Evolutionary conservation across 768 basidiomycete species (phyloP), one percentile per base, ranked within the genome.

Genomic region (Boletus pseudopeckii): DNA sequence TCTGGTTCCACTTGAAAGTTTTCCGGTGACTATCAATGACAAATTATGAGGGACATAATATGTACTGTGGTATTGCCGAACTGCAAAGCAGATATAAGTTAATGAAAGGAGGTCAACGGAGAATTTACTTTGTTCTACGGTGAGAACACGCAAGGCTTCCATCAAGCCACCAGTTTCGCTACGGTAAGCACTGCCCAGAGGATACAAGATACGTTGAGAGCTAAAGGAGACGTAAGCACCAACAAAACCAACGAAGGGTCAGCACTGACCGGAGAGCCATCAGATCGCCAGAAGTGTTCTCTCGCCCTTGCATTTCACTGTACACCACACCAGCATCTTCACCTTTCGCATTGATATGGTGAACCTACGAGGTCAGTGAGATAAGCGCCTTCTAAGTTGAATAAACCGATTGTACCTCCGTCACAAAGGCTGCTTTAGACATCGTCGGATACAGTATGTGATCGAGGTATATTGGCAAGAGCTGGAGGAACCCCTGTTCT

Each of bases 81-180:
- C 95, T 97, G 64, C 3, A 59, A 52, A 38, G 33, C 54, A 38
- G 37, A 24, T 22, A n/a, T 71, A 34, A 72, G 63, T 45, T 14
- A 7, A 41, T 45, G 50, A 26, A 41, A 37, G 43, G 51, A 24
- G 49, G 30, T 30, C 39, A 56, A 42, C 28, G 56, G 6, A 30
- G 5, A 20, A 59, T 73, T 65, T 70, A 95, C 94, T 97, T 77
- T 97, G 86, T 59, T 97, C 86, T 22, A 92, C 85, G 2, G 84
- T 87, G 55, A 99, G 76, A 14, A 85, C 80, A 24, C 97, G 82
- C 24, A 99, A 74, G 2, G 92, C 91, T 56, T 90, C 85, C 92
- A 98, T 94, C 36, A 98, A 72, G 26, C 97, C 97, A 20, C 97
- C 97, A 0, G 95, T 98, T 78, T 99, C 97, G 60, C 92, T 95